Evolutionary conservation across 352 stramenopile genomes (phyloP).

Genomic region (Phytophthora syringae): DNA sequence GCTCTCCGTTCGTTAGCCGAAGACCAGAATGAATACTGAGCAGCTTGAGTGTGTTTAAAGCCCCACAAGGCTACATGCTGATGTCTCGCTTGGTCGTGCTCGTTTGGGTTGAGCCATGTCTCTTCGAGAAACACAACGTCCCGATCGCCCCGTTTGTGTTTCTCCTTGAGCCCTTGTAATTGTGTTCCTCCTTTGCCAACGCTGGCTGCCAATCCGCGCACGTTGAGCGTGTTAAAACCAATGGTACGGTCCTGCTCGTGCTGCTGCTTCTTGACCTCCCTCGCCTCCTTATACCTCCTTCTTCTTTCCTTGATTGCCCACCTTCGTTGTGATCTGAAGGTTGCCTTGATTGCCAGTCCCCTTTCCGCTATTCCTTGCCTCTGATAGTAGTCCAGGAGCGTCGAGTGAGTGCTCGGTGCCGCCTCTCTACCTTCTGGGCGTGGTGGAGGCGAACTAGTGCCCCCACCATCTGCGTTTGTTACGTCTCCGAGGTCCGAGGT

Average conservation of each 20-base stretch:
- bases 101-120: slow-evolving; percentile 1
- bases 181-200: neutral
- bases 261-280: too few relatives aligned
- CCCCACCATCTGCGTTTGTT: too few relatives aligned
- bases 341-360: too few relatives aligned
- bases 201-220: neutral
- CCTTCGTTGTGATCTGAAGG: too few relatives aligned
- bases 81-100: neutral
- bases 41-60: neutral
- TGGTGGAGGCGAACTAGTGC: too few relatives aligned
- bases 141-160: neutral
- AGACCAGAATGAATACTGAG: neutral
- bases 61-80: slow-evolving; percentile 4
- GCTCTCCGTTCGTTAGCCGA: neutral
- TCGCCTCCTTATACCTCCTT: too few relatives aligned
- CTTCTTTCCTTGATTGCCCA: too few relatives aligned
- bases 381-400: too few relatives aligned
- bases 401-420: too few relatives aligned
- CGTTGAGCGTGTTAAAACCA: neutral
- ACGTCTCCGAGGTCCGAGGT: too few relatives aligned
- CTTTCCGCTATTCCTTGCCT: too few relatives aligned
- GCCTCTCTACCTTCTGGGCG: too few relatives aligned
- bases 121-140: slow-evolving; percentile 12
- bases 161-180: slow-evolving; percentile 5
- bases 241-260: slow-evolving; percentile 2